phyloP scores from a whole-genome alignment of 805 yeast genomes.

The Candida endomychidarum region DNA sequence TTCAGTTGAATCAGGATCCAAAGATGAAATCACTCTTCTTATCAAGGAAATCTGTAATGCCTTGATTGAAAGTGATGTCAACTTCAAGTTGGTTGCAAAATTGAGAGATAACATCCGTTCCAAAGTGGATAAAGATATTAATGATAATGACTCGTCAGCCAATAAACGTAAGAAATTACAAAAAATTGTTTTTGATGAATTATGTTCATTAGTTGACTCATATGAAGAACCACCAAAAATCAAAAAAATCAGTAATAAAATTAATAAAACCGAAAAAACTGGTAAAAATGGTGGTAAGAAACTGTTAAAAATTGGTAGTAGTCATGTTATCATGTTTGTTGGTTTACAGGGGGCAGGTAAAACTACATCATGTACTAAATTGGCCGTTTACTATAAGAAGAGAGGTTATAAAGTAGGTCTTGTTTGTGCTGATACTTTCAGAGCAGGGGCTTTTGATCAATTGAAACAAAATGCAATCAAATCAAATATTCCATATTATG shows the following conservation, averaged over 20 bases:
- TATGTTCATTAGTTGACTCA: constrained; percentile 82
- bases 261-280: constrained; percentile 15
- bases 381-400: constrained; percentile 91
- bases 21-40: constrained; percentile 47
- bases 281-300: constrained; percentile 11
- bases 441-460: constrained; percentile 99
- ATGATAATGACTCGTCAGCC: constrained; percentile 50
- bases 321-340: constrained; percentile 89
- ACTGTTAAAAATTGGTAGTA: constrained; percentile 9
- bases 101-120: constrained; percentile 59
- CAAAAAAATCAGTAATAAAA: constrained; percentile 56
- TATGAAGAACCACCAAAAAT: constrained; percentile 69
- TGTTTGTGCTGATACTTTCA: constrained; percentile 98
- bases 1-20: constrained; percentile 40
- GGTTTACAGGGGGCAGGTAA: constrained; percentile 99
- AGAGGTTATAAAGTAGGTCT: constrained; percentile 93
- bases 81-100: constrained; percentile 75
- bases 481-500: constrained; percentile 91
- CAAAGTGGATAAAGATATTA: constrained; percentile 55
- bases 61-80: constrained; percentile 89
- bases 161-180: constrained; percentile 80
- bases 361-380: constrained; percentile 94
- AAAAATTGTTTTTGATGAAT: constrained; percentile 91
- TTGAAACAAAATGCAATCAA: constrained; percentile 95
- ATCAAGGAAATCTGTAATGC: constrained; percentile 90